Conservation (phyloP, 768 basidiomycete species). For the Lentinus brumalis region DNA sequence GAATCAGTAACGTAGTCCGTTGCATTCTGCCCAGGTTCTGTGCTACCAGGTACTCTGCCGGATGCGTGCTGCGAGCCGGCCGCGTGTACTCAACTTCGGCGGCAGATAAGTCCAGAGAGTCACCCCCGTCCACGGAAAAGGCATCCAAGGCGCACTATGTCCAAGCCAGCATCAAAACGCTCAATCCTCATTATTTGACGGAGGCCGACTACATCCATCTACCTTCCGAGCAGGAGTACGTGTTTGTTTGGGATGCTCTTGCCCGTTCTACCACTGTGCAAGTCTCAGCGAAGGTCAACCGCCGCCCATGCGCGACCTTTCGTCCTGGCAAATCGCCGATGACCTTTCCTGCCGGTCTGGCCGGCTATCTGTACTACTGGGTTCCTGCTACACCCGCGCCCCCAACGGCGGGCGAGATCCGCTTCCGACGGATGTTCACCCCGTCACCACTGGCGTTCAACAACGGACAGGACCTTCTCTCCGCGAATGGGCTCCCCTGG, state of each 20-base stretch:
- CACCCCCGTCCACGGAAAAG: no score
- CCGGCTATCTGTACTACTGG: conserved; percentile 6
- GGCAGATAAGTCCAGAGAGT: no score
- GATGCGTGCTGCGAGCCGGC: no score
- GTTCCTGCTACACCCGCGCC: neutral
- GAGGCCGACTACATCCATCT: neutral
- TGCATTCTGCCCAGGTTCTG: no score
- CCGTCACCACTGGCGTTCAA: neutral
- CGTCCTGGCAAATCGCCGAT: neutral
- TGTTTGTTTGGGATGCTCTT: conserved; percentile 3
- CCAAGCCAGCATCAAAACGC: conserved; percentile 1
- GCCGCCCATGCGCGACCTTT: neutral
- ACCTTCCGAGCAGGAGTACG: neutral
- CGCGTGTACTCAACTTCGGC: no score
- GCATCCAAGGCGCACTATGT: neutral
- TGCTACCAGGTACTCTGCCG: no score
- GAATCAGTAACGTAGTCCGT: no score
- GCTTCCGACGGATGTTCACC: neutral
- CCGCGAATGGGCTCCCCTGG: neutral
- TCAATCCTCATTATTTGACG: neutral
- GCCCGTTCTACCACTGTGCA: neutral
- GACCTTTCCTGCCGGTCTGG: neutral
- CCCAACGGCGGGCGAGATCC: neutral
- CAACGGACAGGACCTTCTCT: neutral
- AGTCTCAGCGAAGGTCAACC: neutral